A percentile compares a stretch with the other conserved stretches of the same genome.
phyloP scores from a whole-genome alignment of 2,329 filamentous ascomycete species.

The Neofusicoccum sp. region DNA sequence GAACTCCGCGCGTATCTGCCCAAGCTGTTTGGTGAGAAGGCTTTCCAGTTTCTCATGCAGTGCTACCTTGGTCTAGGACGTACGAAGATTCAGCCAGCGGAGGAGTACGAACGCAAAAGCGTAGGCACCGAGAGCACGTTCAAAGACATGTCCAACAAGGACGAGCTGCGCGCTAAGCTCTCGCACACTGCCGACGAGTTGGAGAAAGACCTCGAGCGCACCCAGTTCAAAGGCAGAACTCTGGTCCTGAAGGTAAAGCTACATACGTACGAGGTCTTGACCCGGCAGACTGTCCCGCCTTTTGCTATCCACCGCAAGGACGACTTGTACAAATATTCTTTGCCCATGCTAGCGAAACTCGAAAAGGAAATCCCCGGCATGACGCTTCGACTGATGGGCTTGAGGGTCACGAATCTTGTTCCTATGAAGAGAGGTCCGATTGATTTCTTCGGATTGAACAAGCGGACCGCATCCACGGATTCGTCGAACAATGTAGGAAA shows the following conservation, averaged over 20 bases:
- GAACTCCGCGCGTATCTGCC: constrained; percentile 68
- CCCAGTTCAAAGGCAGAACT: constrained; percentile 85
- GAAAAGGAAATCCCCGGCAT: constrained; percentile 79
- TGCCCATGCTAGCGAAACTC: constrained; percentile 81
- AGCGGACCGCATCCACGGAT: constrained; percentile 6
- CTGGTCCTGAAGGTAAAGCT: constrained; percentile 90
- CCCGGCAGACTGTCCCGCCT: constrained; percentile 73
- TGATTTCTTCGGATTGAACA: constrained; percentile 70
- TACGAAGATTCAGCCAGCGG: constrained; percentile 79
- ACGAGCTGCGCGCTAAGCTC: constrained; percentile 72
- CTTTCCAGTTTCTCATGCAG: constrained; percentile 79
- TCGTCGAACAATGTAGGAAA: constrained; percentile 15
- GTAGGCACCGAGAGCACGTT: constrained; percentile 95
- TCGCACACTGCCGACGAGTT: constrained; percentile 79
- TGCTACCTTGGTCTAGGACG: constrained; percentile 84
- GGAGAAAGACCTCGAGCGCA: constrained; percentile 77
- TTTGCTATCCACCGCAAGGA: constrained; percentile 71
- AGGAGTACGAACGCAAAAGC: constrained; percentile 88
- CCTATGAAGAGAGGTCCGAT: constrained; percentile 79
- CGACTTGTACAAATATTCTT: constrained; percentile 76
- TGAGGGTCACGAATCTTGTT: constrained; percentile 83
- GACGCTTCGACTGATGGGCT: constrained; percentile 79
- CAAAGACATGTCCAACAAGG: constrained; percentile 68
- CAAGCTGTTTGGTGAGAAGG: constrained; percentile 86
- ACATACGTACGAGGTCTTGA: constrained; percentile 89